Evolutionary conservation across 2,329 filamentous ascomycete genomes (phyloP).

Genomic region (Xylariales sp.): DNA sequence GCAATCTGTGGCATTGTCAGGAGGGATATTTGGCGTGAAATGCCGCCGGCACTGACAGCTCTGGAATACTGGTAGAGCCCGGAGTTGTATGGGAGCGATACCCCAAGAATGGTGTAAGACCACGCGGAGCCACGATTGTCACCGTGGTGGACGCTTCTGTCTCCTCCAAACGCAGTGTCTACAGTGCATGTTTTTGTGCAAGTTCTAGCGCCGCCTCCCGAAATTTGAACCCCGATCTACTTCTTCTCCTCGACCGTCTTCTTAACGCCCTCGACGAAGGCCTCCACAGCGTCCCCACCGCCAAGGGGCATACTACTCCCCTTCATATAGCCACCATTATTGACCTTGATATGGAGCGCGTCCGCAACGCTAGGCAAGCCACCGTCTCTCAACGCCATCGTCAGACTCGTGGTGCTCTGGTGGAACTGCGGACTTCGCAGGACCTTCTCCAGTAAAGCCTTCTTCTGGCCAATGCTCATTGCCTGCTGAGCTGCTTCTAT

Average conservation of each 20-base stretch:
- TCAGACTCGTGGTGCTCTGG: conserved; percentile 80
- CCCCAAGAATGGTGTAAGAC: too few relatives aligned
- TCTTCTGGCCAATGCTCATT: conserved; percentile 72
- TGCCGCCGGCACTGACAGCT: too few relatives aligned
- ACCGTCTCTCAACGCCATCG: conserved; percentile 82
- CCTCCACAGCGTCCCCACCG: conserved; percentile 82
- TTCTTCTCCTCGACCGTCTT: conserved; percentile 63
- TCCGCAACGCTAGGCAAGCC: conserved; percentile 87
- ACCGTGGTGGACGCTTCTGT: too few relatives aligned
- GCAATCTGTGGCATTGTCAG: too few relatives aligned
- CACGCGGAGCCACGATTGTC: too few relatives aligned
- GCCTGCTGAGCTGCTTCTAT: conserved; percentile 70
- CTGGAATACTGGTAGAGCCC: too few relatives aligned
- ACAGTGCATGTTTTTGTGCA: too few relatives aligned
- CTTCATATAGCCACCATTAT: conserved; percentile 77
- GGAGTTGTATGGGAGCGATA: too few relatives aligned
- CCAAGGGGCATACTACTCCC: conserved; percentile 79
- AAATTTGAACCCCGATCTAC: too few relatives aligned
- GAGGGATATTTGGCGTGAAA: too few relatives aligned
- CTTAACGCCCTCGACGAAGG: conserved; percentile 86
- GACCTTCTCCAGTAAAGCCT: conserved; percentile 72
- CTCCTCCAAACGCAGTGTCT: too few relatives aligned
- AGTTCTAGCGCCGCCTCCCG: too few relatives aligned
- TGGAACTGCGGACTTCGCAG: conserved; percentile 85
- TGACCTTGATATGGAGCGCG: conserved; percentile 73